phyloP scores from a whole-genome alignment of 78 protist genomes.

The Trichosphaerium sp. region DNA sequence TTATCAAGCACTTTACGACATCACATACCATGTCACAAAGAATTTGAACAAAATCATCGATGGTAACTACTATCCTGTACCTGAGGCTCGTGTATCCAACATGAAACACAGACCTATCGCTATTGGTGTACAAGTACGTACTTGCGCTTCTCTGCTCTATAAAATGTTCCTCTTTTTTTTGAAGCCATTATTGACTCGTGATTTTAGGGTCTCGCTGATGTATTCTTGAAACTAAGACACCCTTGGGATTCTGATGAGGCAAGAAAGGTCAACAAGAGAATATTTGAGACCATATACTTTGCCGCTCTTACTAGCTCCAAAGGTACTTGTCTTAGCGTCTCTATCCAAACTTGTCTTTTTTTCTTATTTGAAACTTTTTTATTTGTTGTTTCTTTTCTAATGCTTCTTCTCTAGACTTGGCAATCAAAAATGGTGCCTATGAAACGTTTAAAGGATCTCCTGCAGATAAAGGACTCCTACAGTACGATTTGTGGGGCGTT shows the following conservation, averaged over 20 bases:
- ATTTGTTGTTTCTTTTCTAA: not conserved
- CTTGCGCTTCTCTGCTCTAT: too few species aligned
- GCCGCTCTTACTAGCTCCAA: constrained; percentile 56
- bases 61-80: constrained; percentile 92
- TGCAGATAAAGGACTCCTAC: constrained; percentile 72
- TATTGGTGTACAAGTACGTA: constrained; percentile 90
- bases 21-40: constrained; percentile 57
- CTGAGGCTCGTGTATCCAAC: constrained; percentile 80
- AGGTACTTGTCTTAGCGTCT: too few species aligned
- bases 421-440: constrained; percentile 80
- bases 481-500: constrained; percentile 94
- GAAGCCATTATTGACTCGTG: too few species aligned
- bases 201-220: constrained; percentile 96
- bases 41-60: constrained; percentile 90
- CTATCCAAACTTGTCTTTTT: too few species aligned
- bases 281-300: constrained; percentile 94
- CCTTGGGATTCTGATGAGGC: constrained; percentile 91
- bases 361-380: too few species aligned
- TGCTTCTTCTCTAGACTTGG: too few species aligned
- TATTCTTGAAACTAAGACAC: constrained; percentile 68
- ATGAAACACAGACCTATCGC: constrained; percentile 95
- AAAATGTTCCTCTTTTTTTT: too few species aligned
- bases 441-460: constrained; percentile 81
- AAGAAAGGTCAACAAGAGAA: constrained; percentile 73
- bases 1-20: constrained; percentile 53